Evolutionary conservation across 1,139 yeast genomes (phyloP).

Genomic region (Geotrichum restrictum): DNA sequence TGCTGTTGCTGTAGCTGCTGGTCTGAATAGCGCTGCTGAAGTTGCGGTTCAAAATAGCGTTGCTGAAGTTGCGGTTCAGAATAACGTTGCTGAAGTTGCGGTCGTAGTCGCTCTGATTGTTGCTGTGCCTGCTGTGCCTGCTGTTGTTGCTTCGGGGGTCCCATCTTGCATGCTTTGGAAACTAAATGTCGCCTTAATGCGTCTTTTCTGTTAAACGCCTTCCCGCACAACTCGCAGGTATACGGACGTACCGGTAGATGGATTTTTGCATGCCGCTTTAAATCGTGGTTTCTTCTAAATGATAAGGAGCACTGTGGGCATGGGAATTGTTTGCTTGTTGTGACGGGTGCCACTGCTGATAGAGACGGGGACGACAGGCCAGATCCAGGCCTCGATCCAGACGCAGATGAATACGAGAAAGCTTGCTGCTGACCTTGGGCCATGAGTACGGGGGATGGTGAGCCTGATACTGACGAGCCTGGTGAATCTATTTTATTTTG

Average conservation of each 20-base stretch:
- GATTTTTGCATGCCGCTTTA: slow-evolving; percentile 62
- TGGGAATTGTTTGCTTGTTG: slow-evolving; percentile 22
- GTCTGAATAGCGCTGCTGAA: no score
- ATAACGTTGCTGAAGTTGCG: no score
- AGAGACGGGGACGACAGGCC: background rate
- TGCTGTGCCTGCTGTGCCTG: background rate
- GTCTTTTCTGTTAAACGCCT: slow-evolving; percentile 78
- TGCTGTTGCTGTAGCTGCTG: no score
- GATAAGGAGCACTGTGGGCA: slow-evolving; percentile 40
- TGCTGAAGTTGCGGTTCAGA: no score
- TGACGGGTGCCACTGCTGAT: background rate
- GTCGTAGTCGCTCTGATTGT: background rate
- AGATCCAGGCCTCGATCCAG: background rate
- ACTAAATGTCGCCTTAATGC: slow-evolving; percentile 47
- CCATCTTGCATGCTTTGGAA: slow-evolving; percentile 21
- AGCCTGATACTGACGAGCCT: background rate
- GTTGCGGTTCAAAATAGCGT: no score
- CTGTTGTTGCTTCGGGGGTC: background rate
- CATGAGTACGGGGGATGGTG: background rate
- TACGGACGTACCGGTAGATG: slow-evolving; percentile 53
- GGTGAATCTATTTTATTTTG: background rate
- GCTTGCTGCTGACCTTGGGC: background rate
- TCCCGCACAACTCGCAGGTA: slow-evolving; percentile 69
- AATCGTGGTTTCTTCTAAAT: slow-evolving; percentile 59
- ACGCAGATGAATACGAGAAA: background rate